Conservation (phyloP, 2,329 filamentous ascomycete genomes). For the Macrophomina phaseolina region DNA sequence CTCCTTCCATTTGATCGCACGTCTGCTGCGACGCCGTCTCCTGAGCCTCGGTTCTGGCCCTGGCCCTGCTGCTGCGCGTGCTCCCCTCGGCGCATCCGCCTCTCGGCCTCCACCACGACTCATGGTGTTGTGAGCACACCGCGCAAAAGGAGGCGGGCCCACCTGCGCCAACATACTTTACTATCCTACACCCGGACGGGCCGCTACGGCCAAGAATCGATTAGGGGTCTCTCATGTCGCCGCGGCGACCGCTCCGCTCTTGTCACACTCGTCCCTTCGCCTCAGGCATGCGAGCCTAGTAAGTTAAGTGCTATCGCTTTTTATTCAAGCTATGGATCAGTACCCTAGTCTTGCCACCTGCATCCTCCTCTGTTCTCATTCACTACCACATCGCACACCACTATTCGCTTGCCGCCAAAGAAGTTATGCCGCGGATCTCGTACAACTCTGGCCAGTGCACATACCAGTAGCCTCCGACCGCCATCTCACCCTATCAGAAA, state of each 20-base stretch:
- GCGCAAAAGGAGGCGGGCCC: background rate
- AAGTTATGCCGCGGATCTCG: background rate
- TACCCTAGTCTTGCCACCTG: background rate
- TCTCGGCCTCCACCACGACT: background rate
- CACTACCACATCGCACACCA: too few relatives aligned
- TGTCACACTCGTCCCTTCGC: background rate
- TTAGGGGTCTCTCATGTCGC: background rate
- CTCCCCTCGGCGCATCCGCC: background rate
- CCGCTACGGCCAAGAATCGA: background rate
- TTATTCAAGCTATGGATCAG: too few relatives aligned
- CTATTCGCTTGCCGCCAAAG: too few relatives aligned
- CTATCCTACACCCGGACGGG: background rate
- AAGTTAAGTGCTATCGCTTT: too few relatives aligned
- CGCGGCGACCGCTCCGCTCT: background rate
- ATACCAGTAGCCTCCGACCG: background rate
- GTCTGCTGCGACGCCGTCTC: background rate
- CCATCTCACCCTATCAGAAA: background rate
- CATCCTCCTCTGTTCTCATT: background rate
- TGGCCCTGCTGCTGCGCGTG: slow-evolving; percentile 4
- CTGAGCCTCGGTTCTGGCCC: slow-evolving; percentile 1
- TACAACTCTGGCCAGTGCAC: slow-evolving; percentile 16
- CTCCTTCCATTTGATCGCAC: slow-evolving; percentile 7
- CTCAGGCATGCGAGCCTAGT: too few relatives aligned
- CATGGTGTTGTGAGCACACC: background rate
- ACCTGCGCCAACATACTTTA: background rate